Evolutionary conservation across 2,329 filamentous ascomycete species (phyloP), one percentile per base, ranked within the genome.

Genomic region (Scytalidium lignicola): DNA sequence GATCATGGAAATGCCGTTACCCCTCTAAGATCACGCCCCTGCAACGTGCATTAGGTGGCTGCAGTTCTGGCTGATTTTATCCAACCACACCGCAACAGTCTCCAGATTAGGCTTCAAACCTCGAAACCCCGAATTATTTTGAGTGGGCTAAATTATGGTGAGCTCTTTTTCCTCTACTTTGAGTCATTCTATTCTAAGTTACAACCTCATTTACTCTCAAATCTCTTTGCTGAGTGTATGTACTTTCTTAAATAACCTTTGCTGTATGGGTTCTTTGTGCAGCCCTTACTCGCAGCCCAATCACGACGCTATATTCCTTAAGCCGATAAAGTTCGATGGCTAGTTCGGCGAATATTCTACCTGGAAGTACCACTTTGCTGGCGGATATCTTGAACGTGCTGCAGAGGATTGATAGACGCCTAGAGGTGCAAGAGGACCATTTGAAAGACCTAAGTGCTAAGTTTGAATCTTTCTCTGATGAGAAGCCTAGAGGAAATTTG

Each of bases 61-160:
- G 32, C 32, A 17, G 32, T 17, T 15, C 6, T 8, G 32, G 32
- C 5, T 13, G 32, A 37, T n/a, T 37, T n/a, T 13, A 37, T 4
- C 32, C 64, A 48, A 63, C 64, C 54, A 65, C 63, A 41, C 64
- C 63, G 51, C 64, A 47, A 66, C 64, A 3, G 63, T 64, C 13
- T 44, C 50, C 50, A 65, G 65, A 26, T 65, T 50, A 2, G 55
- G 41, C 9, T 63, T 52, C 18, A 51, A 54, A 3, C 62, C 63
- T 4, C 63, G 48, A 48, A 58, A 2, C 62, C 62, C 32, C 64
- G 55, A 48, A 66, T 57, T 26, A 65, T 57, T 37, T 37, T 13
- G n/a, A 7, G 32, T 15, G 12, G n/a, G 6, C 15, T 17, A 17
- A 15, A 4, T 5, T 13, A n/a, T 5, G 15, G 32, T 37, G n/a